Evolutionary conservation across 148 eudicot species (phyloP), one percentile per base, ranked within the genome.

Genomic region (Limonium bicolor): DNA sequence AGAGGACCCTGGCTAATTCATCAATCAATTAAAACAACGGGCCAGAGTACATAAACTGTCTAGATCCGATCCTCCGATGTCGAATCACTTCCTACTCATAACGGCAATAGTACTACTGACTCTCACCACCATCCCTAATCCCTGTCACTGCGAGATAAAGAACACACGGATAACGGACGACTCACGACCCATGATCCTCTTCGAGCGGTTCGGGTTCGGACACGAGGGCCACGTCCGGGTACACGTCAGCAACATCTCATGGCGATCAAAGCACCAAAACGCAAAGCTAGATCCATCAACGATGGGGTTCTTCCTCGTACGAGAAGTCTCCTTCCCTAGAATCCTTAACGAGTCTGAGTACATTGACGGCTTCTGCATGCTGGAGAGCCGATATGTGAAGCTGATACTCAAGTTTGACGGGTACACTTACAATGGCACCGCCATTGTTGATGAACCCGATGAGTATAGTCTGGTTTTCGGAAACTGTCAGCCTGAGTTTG

Each of bases 401-500:
- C 55, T 49, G 0, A 40, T 58, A 0, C 8, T 49, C 31, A 40
- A 32, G 18, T 31, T 58, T 9, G 62, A 49, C 14, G 54, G 54
- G 14, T 41, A 40, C n/a, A 17, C 38, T 39, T 42, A 41, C 25
- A 42, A 59, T 11, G 48, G 56, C 0, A 50, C 63, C 7, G 17
- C 48, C 1, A 2, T 14, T 0, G 27, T 59, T 7, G 54, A 42
- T 2, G 63, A 41, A n/a, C 56, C 63, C 0, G 48, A 51, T 7
- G 43, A 51, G 17, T 59, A 59, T 10, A 59, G 35, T 11, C 45
- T 65, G 6, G 41, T 62, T 2, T 62, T 67, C 17, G 67, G 54
- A 3, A 68, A 68, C n/a, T 68, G 73, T 16, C 55, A 51, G 8
- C 53, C 64, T 2, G 56, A 63, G 15, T 51, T 47, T 26, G 33